Conservation (phyloP, 2,329 filamentous ascomycete species). For the Sporothrix inflata region DNA sequence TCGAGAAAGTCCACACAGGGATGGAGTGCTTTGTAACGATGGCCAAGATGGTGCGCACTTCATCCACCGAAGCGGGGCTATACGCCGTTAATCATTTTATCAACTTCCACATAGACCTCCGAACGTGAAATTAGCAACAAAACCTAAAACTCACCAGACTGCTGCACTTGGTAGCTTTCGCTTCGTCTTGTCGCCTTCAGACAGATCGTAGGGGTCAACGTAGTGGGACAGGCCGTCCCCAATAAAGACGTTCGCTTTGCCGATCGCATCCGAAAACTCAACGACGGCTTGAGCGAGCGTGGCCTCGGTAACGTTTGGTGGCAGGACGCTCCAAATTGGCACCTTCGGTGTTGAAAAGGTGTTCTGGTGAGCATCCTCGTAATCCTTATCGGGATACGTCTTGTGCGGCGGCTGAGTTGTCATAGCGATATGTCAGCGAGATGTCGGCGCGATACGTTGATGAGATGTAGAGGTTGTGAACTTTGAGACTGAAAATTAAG, state of each 20-base stretch:
- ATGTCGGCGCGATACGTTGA: background rate
- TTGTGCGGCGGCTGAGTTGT: conserved; percentile 10
- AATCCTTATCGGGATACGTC: conserved; percentile 43
- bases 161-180: conserved; percentile 47
- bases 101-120: too few relatives aligned
- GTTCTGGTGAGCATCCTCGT: conserved; percentile 45
- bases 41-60: conserved; percentile 42
- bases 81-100: background rate
- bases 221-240: conserved; percentile 45
- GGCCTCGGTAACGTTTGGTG: conserved; percentile 42
- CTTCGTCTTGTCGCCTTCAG: conserved; percentile 40
- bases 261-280: conserved; percentile 40
- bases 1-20: conserved; percentile 40
- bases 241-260: conserved; percentile 44
- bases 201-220: conserved; percentile 49
- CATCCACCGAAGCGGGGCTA: conserved; percentile 21
- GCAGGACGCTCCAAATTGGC: conserved; percentile 42
- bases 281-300: conserved; percentile 43
- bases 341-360: conserved; percentile 46
- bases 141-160: conserved; percentile 38
- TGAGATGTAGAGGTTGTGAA: too few relatives aligned
- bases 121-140: too few relatives aligned
- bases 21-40: conserved; percentile 42
- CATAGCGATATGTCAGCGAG: background rate
- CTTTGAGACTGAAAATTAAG: too few relatives aligned